Evolutionary conservation across 805 yeast species (phyloP).

Genomic region (Saccharomycopsis olivae): DNA sequence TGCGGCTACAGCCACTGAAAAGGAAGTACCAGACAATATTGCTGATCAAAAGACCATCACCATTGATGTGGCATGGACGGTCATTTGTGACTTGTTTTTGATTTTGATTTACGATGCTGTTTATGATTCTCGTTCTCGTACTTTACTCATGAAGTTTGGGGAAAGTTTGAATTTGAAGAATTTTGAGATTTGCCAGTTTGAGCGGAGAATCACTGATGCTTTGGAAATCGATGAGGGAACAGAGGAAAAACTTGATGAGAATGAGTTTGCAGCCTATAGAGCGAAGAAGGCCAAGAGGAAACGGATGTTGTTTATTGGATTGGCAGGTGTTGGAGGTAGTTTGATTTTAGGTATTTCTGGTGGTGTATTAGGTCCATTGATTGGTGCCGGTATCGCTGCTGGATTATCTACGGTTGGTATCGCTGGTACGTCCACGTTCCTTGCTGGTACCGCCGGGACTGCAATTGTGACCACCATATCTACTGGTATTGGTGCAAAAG

Average conservation of each 20-base stretch:
- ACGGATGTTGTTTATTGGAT: slow-evolving; percentile 77
- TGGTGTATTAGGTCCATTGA: slow-evolving; percentile 92
- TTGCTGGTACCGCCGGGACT: slow-evolving; percentile 96
- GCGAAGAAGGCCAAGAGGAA: slow-evolving; percentile 54
- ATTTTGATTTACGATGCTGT: slow-evolving; percentile 71
- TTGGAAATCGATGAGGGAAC: slow-evolving; percentile 78
- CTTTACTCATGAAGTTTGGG: slow-evolving; percentile 65
- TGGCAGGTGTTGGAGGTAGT: slow-evolving; percentile 95
- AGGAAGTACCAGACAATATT: slow-evolving; percentile 9
- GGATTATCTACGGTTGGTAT: slow-evolving; percentile 93
- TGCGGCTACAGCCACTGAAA: slow-evolving; percentile 7
- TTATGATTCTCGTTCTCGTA: slow-evolving; percentile 83
- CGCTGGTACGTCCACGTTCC: slow-evolving; percentile 82
- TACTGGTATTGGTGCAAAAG: slow-evolving; percentile 80
- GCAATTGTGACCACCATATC: slow-evolving; percentile 89
- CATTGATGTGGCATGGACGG: slow-evolving; percentile 85
- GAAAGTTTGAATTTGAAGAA: slow-evolving; percentile 41
- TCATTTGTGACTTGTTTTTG: slow-evolving; percentile 82
- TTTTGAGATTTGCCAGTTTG: slow-evolving; percentile 81
- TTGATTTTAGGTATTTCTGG: slow-evolving; percentile 90
- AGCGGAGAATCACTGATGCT: slow-evolving; percentile 81
- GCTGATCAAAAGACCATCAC: slow-evolving; percentile 29
- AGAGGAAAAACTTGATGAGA: slow-evolving; percentile 69
- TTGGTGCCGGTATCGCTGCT: slow-evolving; percentile 89
- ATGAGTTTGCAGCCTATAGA: slow-evolving; percentile 56